phyloP scores from a whole-genome alignment of 306 rosid species.

The Sechiopsis laciniata region DNA sequence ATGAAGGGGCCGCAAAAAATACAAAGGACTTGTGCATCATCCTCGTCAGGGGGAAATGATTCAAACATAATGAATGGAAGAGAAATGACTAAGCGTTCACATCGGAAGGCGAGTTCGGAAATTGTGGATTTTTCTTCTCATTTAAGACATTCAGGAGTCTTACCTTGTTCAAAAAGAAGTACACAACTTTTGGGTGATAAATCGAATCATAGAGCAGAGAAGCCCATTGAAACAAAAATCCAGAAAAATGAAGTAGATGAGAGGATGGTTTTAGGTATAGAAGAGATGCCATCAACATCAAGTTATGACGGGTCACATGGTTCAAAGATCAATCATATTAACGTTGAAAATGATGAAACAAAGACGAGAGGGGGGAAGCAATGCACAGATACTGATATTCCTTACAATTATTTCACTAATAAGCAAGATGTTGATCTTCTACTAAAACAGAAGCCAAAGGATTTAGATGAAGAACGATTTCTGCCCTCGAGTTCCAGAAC shows the following conservation, averaged over 20 bases:
- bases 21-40: conserved; percentile 33
- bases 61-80: conserved; percentile 33
- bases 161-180: conserved; percentile 32
- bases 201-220: conserved; percentile 34
- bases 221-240: conserved; percentile 31
- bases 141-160: conserved; percentile 27
- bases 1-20: conserved; percentile 35
- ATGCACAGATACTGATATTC: conserved; percentile 30
- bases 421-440: conserved; percentile 43
- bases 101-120: conserved; percentile 30
- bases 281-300: conserved; percentile 30
- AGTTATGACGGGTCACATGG: conserved; percentile 28
- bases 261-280: conserved; percentile 26
- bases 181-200: conserved; percentile 24
- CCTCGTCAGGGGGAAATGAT: conserved; percentile 35
- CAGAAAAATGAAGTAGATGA: conserved; percentile 40
- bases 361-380: conserved; percentile 32
- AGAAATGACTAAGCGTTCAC: conserved; percentile 31
- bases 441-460: conserved; percentile 37
- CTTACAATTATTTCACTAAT: conserved; percentile 25
- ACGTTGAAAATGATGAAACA: conserved; percentile 29
- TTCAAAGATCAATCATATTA: conserved; percentile 30
- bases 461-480: conserved; percentile 28
- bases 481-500: conserved; percentile 32
- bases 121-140: conserved; percentile 31